phyloP scores from a whole-genome alignment of 116 monocot genomes.

The Dioscorea cayenensis region DNA sequence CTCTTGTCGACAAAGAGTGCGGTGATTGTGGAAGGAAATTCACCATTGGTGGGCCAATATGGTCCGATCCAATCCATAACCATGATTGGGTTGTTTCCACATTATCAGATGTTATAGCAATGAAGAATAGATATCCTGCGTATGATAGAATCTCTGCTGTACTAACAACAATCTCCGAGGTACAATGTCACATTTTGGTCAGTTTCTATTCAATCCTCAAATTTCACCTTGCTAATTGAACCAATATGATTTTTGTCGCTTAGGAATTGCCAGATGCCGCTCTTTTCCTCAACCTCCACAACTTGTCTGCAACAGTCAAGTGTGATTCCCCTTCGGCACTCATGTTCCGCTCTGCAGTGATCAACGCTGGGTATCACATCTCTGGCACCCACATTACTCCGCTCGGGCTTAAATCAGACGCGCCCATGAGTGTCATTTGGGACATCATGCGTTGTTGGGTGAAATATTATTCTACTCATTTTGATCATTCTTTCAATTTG shows the following conservation, averaged over 20 bases:
- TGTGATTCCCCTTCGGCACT: constrained; percentile 86
- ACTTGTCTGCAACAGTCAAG: constrained; percentile 75
- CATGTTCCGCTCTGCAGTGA: constrained; percentile 85
- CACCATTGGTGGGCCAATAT: constrained; percentile 95
- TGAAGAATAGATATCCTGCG: constrained; percentile 84
- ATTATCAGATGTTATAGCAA: constrained; percentile 49
- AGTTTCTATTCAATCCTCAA: too few species aligned
- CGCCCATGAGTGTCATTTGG: constrained; percentile 90
- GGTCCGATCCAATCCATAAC: constrained; percentile 95
- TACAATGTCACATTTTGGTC: constrained; percentile 11
- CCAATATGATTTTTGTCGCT: too few species aligned
- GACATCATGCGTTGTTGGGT: constrained; percentile 99
- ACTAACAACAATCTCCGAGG: constrained; percentile 84
- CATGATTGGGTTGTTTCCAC: constrained; percentile 77
- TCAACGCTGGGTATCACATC: constrained; percentile 92
- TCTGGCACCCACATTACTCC: constrained; percentile 90
- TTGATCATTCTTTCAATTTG: not conserved
- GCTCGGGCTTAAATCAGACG: constrained; percentile 86
- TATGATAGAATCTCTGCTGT: constrained; percentile 81
- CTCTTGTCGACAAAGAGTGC: constrained; percentile 70
- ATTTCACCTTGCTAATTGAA: too few species aligned
- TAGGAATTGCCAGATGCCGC: constrained; percentile 84
- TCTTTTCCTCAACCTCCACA: constrained; percentile 88
- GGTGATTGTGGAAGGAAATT: constrained; percentile 82
- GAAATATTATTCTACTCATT: not conserved